A percentile compares a stretch with the other conserved stretches of the same genome.
Evolutionary conservation across 129 eudicot species (phyloP).

Genomic region (Flaveria ramosissima): DNA sequence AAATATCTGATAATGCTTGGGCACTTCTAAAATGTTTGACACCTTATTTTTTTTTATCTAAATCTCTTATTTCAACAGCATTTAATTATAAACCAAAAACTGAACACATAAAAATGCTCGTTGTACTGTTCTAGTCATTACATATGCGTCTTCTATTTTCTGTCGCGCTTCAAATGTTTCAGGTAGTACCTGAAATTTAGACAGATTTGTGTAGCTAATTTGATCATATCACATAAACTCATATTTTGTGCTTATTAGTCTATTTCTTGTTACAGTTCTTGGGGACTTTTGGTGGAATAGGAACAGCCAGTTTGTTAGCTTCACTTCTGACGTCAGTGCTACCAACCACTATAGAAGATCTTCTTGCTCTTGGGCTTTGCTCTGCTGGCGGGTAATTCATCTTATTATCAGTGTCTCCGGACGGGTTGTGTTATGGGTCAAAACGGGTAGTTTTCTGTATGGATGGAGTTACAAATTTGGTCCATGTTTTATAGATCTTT

Average conservation of each 20-base stretch:
- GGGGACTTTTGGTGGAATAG: slow-evolving; percentile 94
- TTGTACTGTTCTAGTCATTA: background rate
- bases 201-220: background rate
- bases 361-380: slow-evolving; percentile 97
- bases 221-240: background rate
- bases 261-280: slow-evolving; percentile 55
- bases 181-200: background rate
- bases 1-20: too few relatives aligned
- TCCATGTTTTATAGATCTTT: background rate
- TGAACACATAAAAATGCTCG: background rate
- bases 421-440: background rate
- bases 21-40: too few relatives aligned
- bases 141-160: background rate
- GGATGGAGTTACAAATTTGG: background rate
- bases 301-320: slow-evolving; percentile 89
- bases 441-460: background rate
- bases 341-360: slow-evolving; percentile 91
- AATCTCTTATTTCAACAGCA: too few relatives aligned
- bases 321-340: slow-evolving; percentile 92
- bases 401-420: background rate
- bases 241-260: slow-evolving; percentile 17
- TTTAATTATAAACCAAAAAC: background rate
- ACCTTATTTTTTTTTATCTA: too few relatives aligned
- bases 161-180: background rate
- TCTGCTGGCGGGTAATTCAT: slow-evolving; percentile 92